Conservation (phyloP, 495 filamentous ascomycete genomes). For the Neurospora pannonica region DNA sequence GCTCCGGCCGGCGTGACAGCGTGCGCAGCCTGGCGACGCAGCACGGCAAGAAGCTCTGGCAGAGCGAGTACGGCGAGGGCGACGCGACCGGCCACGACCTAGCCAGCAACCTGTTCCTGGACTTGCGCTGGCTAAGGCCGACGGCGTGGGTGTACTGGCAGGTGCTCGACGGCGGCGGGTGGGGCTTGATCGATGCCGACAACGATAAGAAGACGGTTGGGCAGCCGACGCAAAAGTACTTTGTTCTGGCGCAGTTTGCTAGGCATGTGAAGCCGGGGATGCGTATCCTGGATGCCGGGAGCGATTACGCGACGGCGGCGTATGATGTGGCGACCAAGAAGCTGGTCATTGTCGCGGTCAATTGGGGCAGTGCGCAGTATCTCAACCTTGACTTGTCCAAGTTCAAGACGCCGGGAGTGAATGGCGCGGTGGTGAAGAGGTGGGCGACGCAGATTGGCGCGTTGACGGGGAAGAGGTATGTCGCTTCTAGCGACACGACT, state of each 20-base stretch:
- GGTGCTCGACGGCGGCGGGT: slow-evolving; percentile 25
- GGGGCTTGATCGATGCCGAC: slow-evolving; percentile 27
- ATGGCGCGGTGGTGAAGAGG: slow-evolving; percentile 21
- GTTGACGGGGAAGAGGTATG: slow-evolving; percentile 22
- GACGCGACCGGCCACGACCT: slow-evolving; percentile 24
- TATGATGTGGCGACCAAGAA: slow-evolving; percentile 22
- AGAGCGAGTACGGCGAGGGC: slow-evolving; percentile 31
- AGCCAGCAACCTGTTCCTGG: slow-evolving; percentile 25
- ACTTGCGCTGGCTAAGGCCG: slow-evolving; percentile 27
- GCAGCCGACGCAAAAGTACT: slow-evolving; percentile 25
- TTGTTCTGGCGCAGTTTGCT: slow-evolving; percentile 26
- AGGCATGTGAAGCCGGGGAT: slow-evolving; percentile 27
- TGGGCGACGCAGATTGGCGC: slow-evolving; percentile 25
- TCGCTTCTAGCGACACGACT: slow-evolving; percentile 15
- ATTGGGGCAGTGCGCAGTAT: slow-evolving; percentile 26
- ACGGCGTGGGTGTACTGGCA: slow-evolving; percentile 36
- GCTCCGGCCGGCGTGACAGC: slow-evolving; percentile 15
- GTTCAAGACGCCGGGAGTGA: slow-evolving; percentile 15
- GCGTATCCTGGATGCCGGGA: slow-evolving; percentile 24
- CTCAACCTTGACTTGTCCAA: slow-evolving; percentile 27
- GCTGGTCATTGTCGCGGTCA: slow-evolving; percentile 28
- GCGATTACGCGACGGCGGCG: slow-evolving; percentile 25
- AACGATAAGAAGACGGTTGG: slow-evolving; percentile 18
- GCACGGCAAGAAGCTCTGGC: slow-evolving; percentile 26
- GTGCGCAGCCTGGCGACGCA: slow-evolving; percentile 12